Percentiles rank a stretch among this genome's conserved stretches.
These are phyloP conservation scores for Apostasia ramifera DNA, from an alignment of 106 monocot genomes.

Conservation along the genomic window DNA sequence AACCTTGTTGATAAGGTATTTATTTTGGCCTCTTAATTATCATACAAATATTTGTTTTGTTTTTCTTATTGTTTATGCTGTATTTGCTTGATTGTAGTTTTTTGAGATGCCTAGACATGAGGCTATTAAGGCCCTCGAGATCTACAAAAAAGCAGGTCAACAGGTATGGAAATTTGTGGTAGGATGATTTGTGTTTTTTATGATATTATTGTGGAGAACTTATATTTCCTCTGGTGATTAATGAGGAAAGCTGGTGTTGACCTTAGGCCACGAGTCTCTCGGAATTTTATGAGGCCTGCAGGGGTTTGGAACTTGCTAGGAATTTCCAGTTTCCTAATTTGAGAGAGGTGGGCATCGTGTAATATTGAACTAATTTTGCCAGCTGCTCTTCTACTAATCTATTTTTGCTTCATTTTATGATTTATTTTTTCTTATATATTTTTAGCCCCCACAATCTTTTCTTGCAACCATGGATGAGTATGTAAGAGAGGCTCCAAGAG, in stretches of 20 bases:
- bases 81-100: conserved; percentile 34
- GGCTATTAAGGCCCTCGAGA: conserved; percentile 86
- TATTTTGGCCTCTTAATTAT: neutral
- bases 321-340: conserved; percentile 96
- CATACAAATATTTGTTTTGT: neutral
- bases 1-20: conserved; percentile 96
- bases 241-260: neutral
- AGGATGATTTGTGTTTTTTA: neutral
- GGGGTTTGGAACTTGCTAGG: conserved; percentile 82
- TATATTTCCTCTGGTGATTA: neutral
- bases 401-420: neutral
- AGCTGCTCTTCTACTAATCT: neutral
- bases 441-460: conserved; percentile 79
- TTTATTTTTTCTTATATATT: conserved; percentile 4
- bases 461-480: conserved; percentile 78
- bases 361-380: neutral
- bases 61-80: neutral
- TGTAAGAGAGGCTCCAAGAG: conserved; percentile 64
- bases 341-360: conserved; percentile 49
- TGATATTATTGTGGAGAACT: neutral
- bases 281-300: conserved; percentile 91
- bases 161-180: conserved; percentile 41
- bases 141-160: conserved; percentile 81
- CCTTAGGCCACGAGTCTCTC: conserved; percentile 77
- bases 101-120: conserved; percentile 99